A percentile compares a stretch with the other conserved stretches of the same genome.
These are phyloP conservation scores for Corylus avellana DNA, from an alignment of 306 rosid species.

Conservation along the genomic window DNA sequence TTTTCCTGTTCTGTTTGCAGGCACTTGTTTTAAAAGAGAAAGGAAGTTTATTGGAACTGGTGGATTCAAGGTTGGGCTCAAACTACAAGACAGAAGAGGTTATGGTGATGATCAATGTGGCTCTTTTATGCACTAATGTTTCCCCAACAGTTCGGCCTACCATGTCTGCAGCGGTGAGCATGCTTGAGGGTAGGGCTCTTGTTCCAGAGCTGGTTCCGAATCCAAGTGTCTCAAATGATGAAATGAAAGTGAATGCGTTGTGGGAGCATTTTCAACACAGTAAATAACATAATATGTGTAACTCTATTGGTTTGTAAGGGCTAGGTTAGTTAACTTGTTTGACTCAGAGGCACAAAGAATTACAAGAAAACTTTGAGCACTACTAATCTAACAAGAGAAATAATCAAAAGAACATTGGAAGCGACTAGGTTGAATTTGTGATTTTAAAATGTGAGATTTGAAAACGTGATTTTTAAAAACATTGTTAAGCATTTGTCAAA, in stretches of 20 bases:
- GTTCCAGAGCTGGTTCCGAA: constrained; percentile 25
- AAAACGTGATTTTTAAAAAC: too few species aligned
- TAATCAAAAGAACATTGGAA: too few species aligned
- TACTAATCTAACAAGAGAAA: too few species aligned
- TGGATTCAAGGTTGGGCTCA: constrained; percentile 43
- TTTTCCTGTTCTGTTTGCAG: constrained; percentile 8
- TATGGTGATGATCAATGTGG: constrained; percentile 33
- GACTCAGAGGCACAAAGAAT: too few species aligned
- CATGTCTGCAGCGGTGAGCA: constrained; percentile 51
- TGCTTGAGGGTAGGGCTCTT: constrained; percentile 41
- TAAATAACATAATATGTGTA: neutral
- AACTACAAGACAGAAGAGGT: constrained; percentile 31
- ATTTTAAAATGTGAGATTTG: too few species aligned
- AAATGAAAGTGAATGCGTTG: constrained; percentile 12
- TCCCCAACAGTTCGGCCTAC: constrained; percentile 38
- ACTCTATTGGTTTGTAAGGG: neutral
- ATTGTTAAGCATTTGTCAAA: too few species aligned
- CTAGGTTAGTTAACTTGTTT: too few species aligned
- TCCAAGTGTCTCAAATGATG: constrained; percentile 12
- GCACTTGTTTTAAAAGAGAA: constrained; percentile 30
- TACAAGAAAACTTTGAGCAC: too few species aligned
- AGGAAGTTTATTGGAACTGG: constrained; percentile 37
- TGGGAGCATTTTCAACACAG: constrained; percentile 22
- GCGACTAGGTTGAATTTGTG: too few species aligned
- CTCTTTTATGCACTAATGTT: constrained; percentile 40